Percentiles rank a stretch among this genome's conserved stretches.
Evolutionary conservation across 352 stramenopile genomes (phyloP).

Genomic region (Bremia lactucae): DNA sequence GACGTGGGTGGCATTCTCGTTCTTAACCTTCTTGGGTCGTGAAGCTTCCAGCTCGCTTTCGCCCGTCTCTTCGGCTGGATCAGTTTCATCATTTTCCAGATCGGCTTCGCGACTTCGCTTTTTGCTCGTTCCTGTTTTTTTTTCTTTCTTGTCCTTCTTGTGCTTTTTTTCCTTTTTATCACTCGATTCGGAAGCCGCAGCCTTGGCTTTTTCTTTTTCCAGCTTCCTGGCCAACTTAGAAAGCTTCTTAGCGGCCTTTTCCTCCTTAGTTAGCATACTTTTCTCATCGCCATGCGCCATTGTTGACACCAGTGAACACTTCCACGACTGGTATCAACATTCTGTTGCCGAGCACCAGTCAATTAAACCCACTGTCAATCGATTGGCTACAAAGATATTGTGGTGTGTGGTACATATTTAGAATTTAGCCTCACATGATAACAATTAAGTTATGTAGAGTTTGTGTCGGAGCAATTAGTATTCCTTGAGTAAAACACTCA

Average conservation of each 20-base stretch:
- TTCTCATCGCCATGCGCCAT: conserved; percentile 32
- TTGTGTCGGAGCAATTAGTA: too few species aligned
- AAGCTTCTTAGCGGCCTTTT: conserved; percentile 49
- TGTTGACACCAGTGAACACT: not conserved
- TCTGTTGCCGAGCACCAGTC: conserved; percentile 11
- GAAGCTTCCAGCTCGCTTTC: conserved; percentile 42
- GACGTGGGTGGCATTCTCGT: conserved; percentile 24
- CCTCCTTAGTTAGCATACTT: conserved; percentile 39
- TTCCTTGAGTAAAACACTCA: too few species aligned
- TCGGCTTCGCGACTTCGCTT: conserved; percentile 46
- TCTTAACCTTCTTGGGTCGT: conserved; percentile 31
- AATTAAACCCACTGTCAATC: conserved; percentile 4
- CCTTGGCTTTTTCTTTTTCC: not conserved
- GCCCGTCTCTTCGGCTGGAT: conserved; percentile 33
- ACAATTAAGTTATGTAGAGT: conserved; percentile 3
- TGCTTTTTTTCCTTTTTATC: conserved; percentile 42
- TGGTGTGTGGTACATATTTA: conserved; percentile 3
- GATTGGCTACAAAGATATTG: conserved; percentile 8
- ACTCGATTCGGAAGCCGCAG: conserved; percentile 8
- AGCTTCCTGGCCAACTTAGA: conserved; percentile 47
- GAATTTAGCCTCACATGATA: not conserved
- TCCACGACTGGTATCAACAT: not conserved
- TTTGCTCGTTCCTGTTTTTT: conserved; percentile 70
- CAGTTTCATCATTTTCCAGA: conserved; percentile 18
- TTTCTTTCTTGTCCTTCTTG: conserved; percentile 55